phyloP scores from a whole-genome alignment of 2,329 filamentous ascomycete genomes.

The Trichophaea hybrida region DNA sequence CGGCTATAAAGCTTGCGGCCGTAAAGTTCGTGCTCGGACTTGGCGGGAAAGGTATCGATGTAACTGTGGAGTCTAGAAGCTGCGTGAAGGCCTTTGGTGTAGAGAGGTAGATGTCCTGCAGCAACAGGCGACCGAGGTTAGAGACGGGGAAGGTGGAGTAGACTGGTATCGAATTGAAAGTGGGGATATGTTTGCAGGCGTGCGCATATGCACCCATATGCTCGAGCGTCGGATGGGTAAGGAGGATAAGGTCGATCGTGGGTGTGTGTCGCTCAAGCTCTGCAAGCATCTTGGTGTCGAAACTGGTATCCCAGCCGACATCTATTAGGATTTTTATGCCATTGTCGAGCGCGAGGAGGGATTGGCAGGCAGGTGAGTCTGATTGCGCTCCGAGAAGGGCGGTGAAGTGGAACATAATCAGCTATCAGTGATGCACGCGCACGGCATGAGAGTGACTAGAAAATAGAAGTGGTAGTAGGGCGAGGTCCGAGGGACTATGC shows the following conservation, averaged over 20 bases:
- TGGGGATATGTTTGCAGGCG: constrained; percentile 89
- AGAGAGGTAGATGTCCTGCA: constrained; percentile 85
- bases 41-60: constrained; percentile 56
- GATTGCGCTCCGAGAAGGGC: constrained; percentile 83
- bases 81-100: constrained; percentile 37
- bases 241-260: constrained; percentile 79
- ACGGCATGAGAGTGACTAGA: neutral
- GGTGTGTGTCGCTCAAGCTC: constrained; percentile 87
- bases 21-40: constrained; percentile 28
- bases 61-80: constrained; percentile 60
- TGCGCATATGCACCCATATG: constrained; percentile 90
- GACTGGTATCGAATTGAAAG: constrained; percentile 81
- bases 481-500: too few species aligned
- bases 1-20: constrained; percentile 4
- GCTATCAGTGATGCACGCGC: too few species aligned
- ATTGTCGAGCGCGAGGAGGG: constrained; percentile 90
- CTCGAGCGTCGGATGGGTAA: constrained; percentile 83
- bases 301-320: constrained; percentile 88
- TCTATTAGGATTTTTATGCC: constrained; percentile 91
- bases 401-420: constrained; percentile 85
- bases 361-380: constrained; percentile 74
- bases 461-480: neutral
- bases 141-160: constrained; percentile 92
- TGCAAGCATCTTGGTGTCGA: constrained; percentile 65
- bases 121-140: constrained; percentile 73